Evolutionary conservation across 495 filamentous ascomycete genomes (phyloP), one percentile per base, ranked within the genome.

Genomic region (Penicillium desertorum): DNA sequence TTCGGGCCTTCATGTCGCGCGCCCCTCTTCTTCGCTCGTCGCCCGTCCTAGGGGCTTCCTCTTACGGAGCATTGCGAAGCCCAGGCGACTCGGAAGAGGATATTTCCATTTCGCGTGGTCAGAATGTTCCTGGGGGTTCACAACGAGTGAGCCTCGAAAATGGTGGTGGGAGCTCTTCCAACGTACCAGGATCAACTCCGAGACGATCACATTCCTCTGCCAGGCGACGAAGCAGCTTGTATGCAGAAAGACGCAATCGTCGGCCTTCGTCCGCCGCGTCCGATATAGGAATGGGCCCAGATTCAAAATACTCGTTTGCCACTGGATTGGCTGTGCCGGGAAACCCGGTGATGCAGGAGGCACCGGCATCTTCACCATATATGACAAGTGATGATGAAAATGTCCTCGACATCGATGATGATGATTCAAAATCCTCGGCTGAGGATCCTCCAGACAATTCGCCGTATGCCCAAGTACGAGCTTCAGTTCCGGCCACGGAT

Each of bases 401-500:
- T 42, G 17, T 59, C 27, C 39, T 54, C 30, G 52, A 64, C 61
- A 43, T 65, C 16, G 71, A 72, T 32, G 65, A 66, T 29, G 61
- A 69, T 7, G 54, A 57, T 56, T 30, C 62, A 10, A 69, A 65
- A 53, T 51, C 57, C 9, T 45, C 48, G 0, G 62, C 62, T 5
- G 68, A 69, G 16, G 68, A 71, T 56, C 68, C 68, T 36, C 68
- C 68, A 11, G 68, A 71, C 36, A 71, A 71, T 57, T 71, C 68
- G 10, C 68, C 68, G 45, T 81, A 91, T 69, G 65, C 87, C 9
- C 85, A 89, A 76, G 90, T 93, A 5, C 82, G 90, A 52, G 90
- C 90, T 25, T 89, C 87, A 0, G 89, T 93, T 9, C 77, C 86
- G 8, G 83, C 88, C 5, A 85, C 79, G 14, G 90, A 94, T 67